phyloP scores from a whole-genome alignment of 495 filamentous ascomycete genomes.

The Usnea hakonensis region DNA sequence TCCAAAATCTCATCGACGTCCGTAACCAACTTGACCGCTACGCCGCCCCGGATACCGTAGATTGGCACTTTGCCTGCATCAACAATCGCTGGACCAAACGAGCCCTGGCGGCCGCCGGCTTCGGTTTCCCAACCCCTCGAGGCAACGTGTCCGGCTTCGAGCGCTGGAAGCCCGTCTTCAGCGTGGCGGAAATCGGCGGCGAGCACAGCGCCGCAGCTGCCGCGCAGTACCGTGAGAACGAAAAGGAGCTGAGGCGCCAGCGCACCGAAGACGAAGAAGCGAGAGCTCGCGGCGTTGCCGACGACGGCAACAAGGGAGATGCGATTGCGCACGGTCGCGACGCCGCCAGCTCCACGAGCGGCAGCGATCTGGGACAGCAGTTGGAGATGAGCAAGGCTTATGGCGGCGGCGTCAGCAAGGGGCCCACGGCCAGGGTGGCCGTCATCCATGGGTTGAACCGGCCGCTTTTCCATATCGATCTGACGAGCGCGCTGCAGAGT shows the following conservation, averaged over 20 bases:
- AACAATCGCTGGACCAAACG: constrained; percentile 98
- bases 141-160: constrained; percentile 48
- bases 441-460: constrained; percentile 77
- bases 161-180: constrained; percentile 95
- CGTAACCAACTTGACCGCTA: constrained; percentile 95
- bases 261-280: constrained; percentile 31
- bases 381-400: constrained; percentile 32
- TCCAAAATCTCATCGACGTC: constrained; percentile 93
- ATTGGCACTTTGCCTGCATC: constrained; percentile 95
- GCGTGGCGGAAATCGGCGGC: constrained; percentile 82
- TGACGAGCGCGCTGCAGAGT: constrained; percentile 86
- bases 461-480: constrained; percentile 90
- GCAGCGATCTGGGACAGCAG: constrained; percentile 20
- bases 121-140: constrained; percentile 66
- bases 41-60: constrained; percentile 71
- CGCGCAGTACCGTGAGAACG: constrained; percentile 50
- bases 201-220: constrained; percentile 56
- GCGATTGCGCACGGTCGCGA: constrained; percentile 28
- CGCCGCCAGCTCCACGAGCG: constrained; percentile 22
- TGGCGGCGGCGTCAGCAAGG: constrained; percentile 20
- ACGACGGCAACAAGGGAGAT: constrained; percentile 27
- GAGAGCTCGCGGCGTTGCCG: constrained; percentile 22
- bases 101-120: constrained; percentile 83
- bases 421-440: constrained; percentile 40
- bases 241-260: constrained; percentile 42